Percentiles rank a stretch among this genome's conserved stretches.
These are phyloP conservation scores for Intubia oerlemansii DNA, from an alignment of 2,329 filamentous ascomycete species.

Conservation along the genomic window DNA sequence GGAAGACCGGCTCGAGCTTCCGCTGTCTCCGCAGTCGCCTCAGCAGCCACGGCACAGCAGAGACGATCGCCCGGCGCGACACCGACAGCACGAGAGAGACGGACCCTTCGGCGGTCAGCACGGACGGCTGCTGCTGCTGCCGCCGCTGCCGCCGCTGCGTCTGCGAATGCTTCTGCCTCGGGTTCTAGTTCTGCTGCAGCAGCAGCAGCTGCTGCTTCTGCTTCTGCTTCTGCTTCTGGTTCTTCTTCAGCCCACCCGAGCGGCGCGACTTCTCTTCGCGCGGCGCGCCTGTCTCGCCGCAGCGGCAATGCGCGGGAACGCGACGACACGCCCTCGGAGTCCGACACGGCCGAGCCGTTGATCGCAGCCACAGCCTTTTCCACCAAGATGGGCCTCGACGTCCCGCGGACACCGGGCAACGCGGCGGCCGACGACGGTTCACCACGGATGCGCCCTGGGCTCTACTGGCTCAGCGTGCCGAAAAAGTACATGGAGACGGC, in stretches of 20 bases:
- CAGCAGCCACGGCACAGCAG: no score
- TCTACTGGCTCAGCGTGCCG: constrained; percentile 76
- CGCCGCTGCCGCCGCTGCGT: no score
- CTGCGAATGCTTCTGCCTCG: background rate
- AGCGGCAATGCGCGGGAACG: constrained; percentile 39
- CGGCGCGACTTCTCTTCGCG: no score
- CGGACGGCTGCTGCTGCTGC: no score
- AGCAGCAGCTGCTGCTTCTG: background rate
- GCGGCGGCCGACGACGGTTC: constrained; percentile 18
- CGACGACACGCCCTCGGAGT: constrained; percentile 49
- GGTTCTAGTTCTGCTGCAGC: background rate
- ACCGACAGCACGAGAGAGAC: no score
- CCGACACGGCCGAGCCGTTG: constrained; percentile 47
- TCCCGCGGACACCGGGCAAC: constrained; percentile 61
- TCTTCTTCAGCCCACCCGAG: no score
- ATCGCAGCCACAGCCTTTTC: constrained; percentile 38
- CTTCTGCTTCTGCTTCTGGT: no score
- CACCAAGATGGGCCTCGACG: constrained; percentile 43
- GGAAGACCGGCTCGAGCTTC: no score
- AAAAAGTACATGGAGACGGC: constrained; percentile 41
- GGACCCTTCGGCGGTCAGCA: no score
- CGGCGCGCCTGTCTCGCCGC: background rate
- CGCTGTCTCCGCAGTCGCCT: no score
- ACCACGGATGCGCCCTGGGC: constrained; percentile 39
- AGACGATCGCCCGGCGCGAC: no score